Percentiles rank a stretch among this genome's conserved stretches.
Evolutionary conservation across 169 alveolate species (phyloP).

Genomic region (Cryptosporidium bovis): DNA sequence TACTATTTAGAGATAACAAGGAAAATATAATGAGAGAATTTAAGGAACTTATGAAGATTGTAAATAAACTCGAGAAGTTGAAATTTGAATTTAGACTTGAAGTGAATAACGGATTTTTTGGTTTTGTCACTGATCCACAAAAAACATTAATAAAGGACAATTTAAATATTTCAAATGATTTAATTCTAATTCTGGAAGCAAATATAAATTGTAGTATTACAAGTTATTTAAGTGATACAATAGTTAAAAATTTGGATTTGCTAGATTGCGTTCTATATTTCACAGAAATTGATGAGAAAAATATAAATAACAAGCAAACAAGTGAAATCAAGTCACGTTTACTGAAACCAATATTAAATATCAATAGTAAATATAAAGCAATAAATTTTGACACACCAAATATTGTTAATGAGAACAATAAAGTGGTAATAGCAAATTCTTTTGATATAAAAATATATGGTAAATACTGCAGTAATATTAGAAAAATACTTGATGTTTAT

Average conservation of each 20-base stretch:
- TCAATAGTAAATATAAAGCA: slow-evolving; percentile 7
- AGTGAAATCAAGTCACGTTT: neutral
- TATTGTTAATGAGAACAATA: neutral
- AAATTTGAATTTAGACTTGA: slow-evolving; percentile 45
- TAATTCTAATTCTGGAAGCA: slow-evolving; percentile 64
- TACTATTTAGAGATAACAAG: slow-evolving; percentile 6
- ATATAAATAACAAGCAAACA: neutral
- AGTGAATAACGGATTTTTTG: slow-evolving; percentile 40
- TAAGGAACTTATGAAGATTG: neutral
- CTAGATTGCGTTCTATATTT: slow-evolving; percentile 18
- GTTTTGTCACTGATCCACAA: slow-evolving; percentile 53
- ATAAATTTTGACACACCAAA: slow-evolving; percentile 39
- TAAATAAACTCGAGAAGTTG: neutral
- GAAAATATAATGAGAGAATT: slow-evolving; percentile 26
- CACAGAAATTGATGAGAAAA: slow-evolving; percentile 13
- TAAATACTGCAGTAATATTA: slow-evolving; percentile 40
- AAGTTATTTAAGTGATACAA: slow-evolving; percentile 12
- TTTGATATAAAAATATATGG: slow-evolving; percentile 40
- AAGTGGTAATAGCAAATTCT: slow-evolving; percentile 42
- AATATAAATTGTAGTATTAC: slow-evolving; percentile 52
- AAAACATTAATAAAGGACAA: neutral
- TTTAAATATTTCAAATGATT: neutral
- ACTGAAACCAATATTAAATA: slow-evolving; percentile 17
- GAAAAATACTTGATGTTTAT: slow-evolving; percentile 41
- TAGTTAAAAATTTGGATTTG: slow-evolving; percentile 14